Conservation (phyloP, 2,329 filamentous ascomycete species). For the Madurella fahalii region DNA sequence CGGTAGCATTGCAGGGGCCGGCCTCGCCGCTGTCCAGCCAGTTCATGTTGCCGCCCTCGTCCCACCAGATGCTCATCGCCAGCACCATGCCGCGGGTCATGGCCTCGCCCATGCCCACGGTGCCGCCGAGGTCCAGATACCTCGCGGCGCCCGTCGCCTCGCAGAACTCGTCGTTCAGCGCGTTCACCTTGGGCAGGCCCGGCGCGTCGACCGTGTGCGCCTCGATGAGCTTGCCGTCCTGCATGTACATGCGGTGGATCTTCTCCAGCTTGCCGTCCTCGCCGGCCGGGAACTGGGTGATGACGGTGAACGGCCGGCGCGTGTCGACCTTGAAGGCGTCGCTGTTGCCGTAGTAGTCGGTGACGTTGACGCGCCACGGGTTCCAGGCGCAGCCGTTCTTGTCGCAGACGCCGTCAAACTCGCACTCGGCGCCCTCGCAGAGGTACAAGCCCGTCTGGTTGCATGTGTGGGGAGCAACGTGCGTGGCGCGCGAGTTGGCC, state of each 20-base stretch:
- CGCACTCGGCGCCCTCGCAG: conserved; percentile 36
- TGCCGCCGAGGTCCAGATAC: conserved; percentile 31
- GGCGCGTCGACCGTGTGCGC: conserved; percentile 30
- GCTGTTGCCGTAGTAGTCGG: conserved; percentile 31
- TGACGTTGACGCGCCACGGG: conserved; percentile 38
- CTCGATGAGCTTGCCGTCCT: conserved; percentile 42
- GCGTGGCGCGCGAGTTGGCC: conserved; percentile 40
- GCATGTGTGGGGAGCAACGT: conserved; percentile 34
- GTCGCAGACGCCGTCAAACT: conserved; percentile 32
- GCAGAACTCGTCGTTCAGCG: conserved; percentile 26
- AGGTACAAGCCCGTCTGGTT: conserved; percentile 34
- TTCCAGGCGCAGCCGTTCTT: conserved; percentile 36
- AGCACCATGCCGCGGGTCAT: conserved; percentile 50
- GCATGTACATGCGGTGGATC: conserved; percentile 47
- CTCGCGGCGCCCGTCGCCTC: conserved; percentile 18
- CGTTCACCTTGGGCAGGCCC: conserved; percentile 10
- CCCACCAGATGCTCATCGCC: conserved; percentile 54
- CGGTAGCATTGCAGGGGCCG: conserved; percentile 52
- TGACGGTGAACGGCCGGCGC: conserved; percentile 34
- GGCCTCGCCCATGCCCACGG: conserved; percentile 31
- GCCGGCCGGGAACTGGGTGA: conserved; percentile 45
- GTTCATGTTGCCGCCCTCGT: conserved; percentile 49
- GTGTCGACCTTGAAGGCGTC: conserved; percentile 28
- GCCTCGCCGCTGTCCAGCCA: conserved; percentile 51
- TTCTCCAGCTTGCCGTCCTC: conserved; percentile 34